These are phyloP conservation scores for Starmera dryadoides DNA, from an alignment of 805 yeast genomes.

Conservation along the genomic window DNA sequence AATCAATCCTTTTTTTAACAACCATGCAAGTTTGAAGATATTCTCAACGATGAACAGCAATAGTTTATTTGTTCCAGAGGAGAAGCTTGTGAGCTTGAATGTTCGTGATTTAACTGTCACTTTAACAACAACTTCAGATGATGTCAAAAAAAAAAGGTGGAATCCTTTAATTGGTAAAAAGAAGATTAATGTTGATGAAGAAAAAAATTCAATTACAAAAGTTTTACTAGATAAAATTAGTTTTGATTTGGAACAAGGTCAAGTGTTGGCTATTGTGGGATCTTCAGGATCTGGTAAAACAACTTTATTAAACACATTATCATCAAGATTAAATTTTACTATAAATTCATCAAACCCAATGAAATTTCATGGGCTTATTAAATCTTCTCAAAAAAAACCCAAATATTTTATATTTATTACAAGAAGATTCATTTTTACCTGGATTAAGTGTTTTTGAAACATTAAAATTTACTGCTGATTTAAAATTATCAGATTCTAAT, in stretches of 20 bases:
- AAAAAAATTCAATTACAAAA: background rate
- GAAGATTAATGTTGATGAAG: background rate
- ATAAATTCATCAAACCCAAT: slow-evolving; percentile 31
- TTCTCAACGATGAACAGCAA: too few relatives aligned
- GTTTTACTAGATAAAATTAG: slow-evolving; percentile 39
- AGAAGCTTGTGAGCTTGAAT: background rate
- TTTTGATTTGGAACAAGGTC: slow-evolving; percentile 51
- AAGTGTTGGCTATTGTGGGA: slow-evolving; percentile 75
- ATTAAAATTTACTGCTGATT: slow-evolving; percentile 59
- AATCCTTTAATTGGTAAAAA: background rate
- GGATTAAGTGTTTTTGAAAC: slow-evolving; percentile 70
- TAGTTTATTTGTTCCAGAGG: background rate
- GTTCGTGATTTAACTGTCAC: background rate
- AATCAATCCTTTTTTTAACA: too few relatives aligned
- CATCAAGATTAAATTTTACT: slow-evolving; percentile 35
- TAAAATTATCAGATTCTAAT: slow-evolving; percentile 48
- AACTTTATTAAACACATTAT: slow-evolving; percentile 61
- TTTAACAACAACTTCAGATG: background rate
- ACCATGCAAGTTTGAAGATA: too few relatives aligned
- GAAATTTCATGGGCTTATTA: slow-evolving; percentile 34
- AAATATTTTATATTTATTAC: slow-evolving; percentile 55
- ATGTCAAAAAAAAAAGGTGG: background rate
- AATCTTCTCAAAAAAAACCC: slow-evolving; percentile 21
- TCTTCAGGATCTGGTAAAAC: slow-evolving; percentile 89
- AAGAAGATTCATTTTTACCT: slow-evolving; percentile 67